Evolutionary conservation across 768 basidiomycete genomes (phyloP), one percentile per base, ranked within the genome.

Genomic region (Lactarius hengduanensis): DNA sequence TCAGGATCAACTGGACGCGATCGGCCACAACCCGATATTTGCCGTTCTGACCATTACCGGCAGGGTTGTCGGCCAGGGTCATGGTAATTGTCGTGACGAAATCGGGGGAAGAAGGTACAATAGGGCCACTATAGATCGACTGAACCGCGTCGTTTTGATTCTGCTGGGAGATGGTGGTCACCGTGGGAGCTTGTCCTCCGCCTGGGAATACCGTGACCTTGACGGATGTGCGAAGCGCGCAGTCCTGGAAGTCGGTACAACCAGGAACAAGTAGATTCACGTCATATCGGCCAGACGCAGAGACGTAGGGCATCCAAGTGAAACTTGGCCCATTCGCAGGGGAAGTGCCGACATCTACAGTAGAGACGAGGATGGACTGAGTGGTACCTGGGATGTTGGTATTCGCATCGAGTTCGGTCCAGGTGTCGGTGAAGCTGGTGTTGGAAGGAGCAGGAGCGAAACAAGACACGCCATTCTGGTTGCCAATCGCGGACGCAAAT

Each of bases 231-330:
- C 97, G 87, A 30, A 80, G 76, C 18, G 76, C 80, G 73, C 97
- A 99, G 72, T 96, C 91, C 68, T 88, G 85, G 72, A 94, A 84
- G 64, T 86, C 77, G 3, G 80, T 78, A 77, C 97, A 99, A 15
- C 96, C 96, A 0, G 97, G 97, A 18, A 96, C 83, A 54, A 92
- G 81, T 50, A 98, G 74, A 76, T 89, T 91, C 69, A 98, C 81
- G 50, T 89, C 84, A 76, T 99, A 99, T 66, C 85, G 78, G 38
- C 95, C 97, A 3, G 91, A 83, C 11, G 92, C 89, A 0, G 92
- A 92, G n/a, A 98, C 89, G 72, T 93, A 94, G 0, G 96, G 96
- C 76, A 85, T 83, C 89, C 93, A 97, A 0, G 91, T 95, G 74
- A 96, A 85, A 41, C 83, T 87, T 16, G 97, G 92, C n/a, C 84